A percentile compares a stretch with the other conserved stretches of the same genome.
These are phyloP conservation scores for Takashimella tepidaria DNA, from an alignment of 1,284 basidiomycete genomes.

Conservation along the genomic window DNA sequence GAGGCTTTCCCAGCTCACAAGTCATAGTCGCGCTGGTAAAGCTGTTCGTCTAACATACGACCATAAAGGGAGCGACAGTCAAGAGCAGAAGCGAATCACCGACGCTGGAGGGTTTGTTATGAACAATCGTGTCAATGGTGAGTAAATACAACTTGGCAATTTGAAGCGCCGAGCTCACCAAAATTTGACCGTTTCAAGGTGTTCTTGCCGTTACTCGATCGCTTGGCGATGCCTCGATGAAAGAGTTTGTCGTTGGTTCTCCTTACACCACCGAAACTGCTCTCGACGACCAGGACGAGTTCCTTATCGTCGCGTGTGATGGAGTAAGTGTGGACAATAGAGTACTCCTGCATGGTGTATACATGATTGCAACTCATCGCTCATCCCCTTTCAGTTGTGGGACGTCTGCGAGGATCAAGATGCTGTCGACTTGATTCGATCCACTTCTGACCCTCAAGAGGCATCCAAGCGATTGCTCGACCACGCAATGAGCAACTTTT, in stretches of 20 bases:
- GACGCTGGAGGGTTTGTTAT: slow-evolving; percentile 98
- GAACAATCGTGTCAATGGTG: slow-evolving; percentile 92
- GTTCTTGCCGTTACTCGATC: slow-evolving; percentile 95
- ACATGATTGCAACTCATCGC: no score
- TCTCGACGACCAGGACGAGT: slow-evolving; percentile 84
- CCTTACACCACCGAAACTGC: slow-evolving; percentile 98
- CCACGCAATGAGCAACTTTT: slow-evolving; percentile 80
- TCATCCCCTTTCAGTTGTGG: slow-evolving; percentile 67
- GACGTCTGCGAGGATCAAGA: slow-evolving; percentile 90
- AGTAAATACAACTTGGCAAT: slow-evolving; percentile 11
- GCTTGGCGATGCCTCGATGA: slow-evolving; percentile 96
- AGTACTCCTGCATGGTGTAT: background rate
- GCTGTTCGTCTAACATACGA: slow-evolving; percentile 95
- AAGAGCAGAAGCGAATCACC: slow-evolving; percentile 94
- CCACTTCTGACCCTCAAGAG: slow-evolving; percentile 70
- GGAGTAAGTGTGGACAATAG: slow-evolving; percentile 60
- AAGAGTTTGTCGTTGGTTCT: slow-evolving; percentile 96
- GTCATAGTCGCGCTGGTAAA: slow-evolving; percentile 66
- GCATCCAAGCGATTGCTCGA: slow-evolving; percentile 75
- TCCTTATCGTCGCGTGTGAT: slow-evolving; percentile 94
- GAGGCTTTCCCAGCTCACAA: background rate
- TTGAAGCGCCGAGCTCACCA: background rate
- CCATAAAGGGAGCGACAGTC: slow-evolving; percentile 95
- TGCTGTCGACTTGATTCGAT: slow-evolving; percentile 78
- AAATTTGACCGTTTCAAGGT: slow-evolving; percentile 46